Conservation (phyloP, 805 yeast genomes). For the Jamesozyma piceae region DNA sequence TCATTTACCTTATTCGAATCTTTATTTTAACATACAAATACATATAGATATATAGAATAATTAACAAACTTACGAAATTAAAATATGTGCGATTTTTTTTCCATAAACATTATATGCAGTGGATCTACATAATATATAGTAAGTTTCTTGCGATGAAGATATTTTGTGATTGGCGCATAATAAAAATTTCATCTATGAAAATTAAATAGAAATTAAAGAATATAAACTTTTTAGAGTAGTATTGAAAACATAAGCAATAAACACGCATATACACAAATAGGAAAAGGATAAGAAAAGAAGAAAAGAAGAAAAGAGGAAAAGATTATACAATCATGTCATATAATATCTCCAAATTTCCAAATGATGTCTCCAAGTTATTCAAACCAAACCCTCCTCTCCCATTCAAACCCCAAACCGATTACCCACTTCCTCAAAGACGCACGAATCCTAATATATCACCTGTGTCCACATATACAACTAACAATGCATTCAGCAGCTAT, state of each 20-base stretch:
- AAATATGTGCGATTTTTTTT: too few species aligned
- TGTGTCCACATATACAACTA: conserved; percentile 29
- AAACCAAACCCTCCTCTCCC: conserved; percentile 50
- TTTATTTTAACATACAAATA: not conserved
- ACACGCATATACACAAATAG: too few species aligned
- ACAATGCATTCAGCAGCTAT: conserved; percentile 10
- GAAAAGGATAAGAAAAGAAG: too few species aligned
- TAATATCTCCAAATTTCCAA: conserved; percentile 30
- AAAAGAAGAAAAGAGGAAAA: too few species aligned
- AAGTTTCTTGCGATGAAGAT: too few species aligned
- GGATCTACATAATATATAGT: too few species aligned
- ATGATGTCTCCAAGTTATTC: conserved; percentile 35
- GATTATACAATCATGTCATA: conserved; percentile 6
- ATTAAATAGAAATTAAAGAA: too few species aligned
- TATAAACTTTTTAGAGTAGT: too few species aligned
- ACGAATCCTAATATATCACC: conserved; percentile 41
- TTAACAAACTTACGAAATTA: not conserved
- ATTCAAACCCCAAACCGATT: conserved; percentile 41
- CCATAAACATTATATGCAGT: too few species aligned
- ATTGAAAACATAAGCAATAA: too few species aligned
- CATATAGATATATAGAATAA: not conserved
- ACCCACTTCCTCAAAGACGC: conserved; percentile 37
- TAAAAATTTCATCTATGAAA: too few species aligned
- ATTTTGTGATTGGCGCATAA: too few species aligned
- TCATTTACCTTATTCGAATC: not conserved